Evolutionary conservation across 2,329 filamentous ascomycete species (phyloP).

Genomic region (Leptographium wingfieldii): DNA sequence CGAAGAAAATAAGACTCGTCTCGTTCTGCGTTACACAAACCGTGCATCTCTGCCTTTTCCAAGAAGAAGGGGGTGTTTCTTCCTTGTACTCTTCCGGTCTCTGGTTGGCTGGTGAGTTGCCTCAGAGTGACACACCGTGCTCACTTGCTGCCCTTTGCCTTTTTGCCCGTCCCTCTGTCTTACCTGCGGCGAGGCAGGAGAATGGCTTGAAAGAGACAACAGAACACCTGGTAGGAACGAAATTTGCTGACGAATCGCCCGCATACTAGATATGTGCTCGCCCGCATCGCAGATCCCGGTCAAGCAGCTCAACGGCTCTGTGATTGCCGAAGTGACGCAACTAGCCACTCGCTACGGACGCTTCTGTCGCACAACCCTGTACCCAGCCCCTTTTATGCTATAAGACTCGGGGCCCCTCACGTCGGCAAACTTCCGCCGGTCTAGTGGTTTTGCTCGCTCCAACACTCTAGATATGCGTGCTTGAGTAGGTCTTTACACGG

Average conservation of each 20-base stretch:
- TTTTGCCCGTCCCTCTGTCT: not conserved
- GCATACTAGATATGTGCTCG: not conserved
- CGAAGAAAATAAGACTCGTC: not conserved
- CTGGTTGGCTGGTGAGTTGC: not conserved
- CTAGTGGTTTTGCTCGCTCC: not conserved
- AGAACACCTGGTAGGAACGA: not conserved
- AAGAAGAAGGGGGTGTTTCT: not conserved
- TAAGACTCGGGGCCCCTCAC: not conserved
- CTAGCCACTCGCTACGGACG: not conserved
- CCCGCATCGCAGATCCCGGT: not conserved
- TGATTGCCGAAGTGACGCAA: not conserved
- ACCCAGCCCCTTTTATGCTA: not conserved
- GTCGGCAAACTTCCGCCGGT: not conserved
- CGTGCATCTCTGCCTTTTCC: not conserved
- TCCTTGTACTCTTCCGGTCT: not conserved
- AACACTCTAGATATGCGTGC: slow-evolving; percentile 7
- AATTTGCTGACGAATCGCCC: not conserved
- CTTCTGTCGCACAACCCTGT: not conserved
- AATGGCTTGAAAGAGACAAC: not conserved
- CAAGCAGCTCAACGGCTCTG: not conserved
- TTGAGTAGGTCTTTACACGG: not conserved
- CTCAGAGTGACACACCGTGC: not conserved
- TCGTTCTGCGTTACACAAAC: not conserved
- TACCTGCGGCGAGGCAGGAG: not conserved
- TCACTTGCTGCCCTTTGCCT: not conserved